phyloP scores from a whole-genome alignment of 2,329 filamentous ascomycete species.

The Verticillium longisporum region DNA sequence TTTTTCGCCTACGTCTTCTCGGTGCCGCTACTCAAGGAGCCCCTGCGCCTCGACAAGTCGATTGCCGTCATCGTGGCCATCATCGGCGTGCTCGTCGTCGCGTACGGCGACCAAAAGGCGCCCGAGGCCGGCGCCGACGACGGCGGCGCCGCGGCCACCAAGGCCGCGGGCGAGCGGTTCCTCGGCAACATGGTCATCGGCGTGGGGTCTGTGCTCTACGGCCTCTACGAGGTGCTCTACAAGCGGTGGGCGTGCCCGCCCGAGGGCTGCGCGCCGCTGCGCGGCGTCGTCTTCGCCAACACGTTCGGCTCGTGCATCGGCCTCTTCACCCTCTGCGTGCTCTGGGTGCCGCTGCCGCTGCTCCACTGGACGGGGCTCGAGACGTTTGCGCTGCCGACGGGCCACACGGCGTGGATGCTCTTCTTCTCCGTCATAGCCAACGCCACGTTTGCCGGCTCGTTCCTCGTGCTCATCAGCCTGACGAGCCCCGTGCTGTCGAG shows the following conservation, averaged over 20 bases:
- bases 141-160: constrained; percentile 1
- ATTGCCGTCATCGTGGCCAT: constrained; percentile 84
- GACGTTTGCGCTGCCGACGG: constrained; percentile 72
- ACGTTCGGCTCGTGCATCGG: constrained; percentile 86
- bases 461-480: constrained; percentile 85
- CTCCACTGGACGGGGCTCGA: constrained; percentile 75
- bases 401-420: constrained; percentile 73
- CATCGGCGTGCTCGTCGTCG: constrained; percentile 84
- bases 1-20: constrained; percentile 99
- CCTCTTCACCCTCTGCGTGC: constrained; percentile 72
- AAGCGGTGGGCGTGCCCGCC: constrained; percentile 91
- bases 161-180: constrained; percentile 56
- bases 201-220: constrained; percentile 83
- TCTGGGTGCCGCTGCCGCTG: constrained; percentile 88
- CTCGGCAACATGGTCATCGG: constrained; percentile 91
- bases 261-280: constrained; percentile 73
- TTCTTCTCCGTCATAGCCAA: constrained; percentile 77
- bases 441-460: constrained; percentile 86
- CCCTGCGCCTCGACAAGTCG: constrained; percentile 76
- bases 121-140: constrained; percentile 24
- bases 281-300: constrained; percentile 95
- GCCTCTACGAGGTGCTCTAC: constrained; percentile 95
- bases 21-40: constrained; percentile 82
- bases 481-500: constrained; percentile 89
- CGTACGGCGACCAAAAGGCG: constrained; percentile 70